Evolutionary conservation across 192 early-diverging fungal species (phyloP), one percentile per base, ranked within the genome.

Genomic region (Mycoemilia scoparia): DNA sequence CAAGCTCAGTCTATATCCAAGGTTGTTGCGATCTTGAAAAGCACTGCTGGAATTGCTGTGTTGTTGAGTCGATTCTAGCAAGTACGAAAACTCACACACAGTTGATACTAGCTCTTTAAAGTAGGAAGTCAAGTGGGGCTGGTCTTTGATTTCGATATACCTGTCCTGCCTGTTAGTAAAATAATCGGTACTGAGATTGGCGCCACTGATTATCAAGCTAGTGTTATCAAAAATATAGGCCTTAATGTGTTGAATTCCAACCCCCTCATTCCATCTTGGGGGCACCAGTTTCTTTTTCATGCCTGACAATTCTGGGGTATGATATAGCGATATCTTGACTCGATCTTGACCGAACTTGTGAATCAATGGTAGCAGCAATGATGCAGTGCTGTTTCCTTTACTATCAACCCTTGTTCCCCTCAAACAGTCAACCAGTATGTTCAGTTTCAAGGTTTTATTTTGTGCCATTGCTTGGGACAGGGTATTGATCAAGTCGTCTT

Each of bases 241-340:
- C 52, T 98, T 98, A 41, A 93, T 76, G 45, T 98, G 95, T 72
- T 86, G 79, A 41, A 98, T 55, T 0, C 89, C 95, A 55, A 93
- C 76, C 4, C 67, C 73, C 57, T 98, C 95, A 48, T 87, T 96
- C 43, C 87, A 89, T 26, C 95, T 42, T 43, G 69, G 74, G 14
- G 88, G 88, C 41, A 86, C 66, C 18, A 73, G 32, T 24, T 63
- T 55, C 43, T 84, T 85, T 27, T 74, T 50, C 24, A 75, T 2
- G 5, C 76, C 74, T 10, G 46, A 71, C n/a, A 83, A 55, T 41
- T 73, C 74, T 11, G 88, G 93, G 6, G 89, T 82, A 31, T 89
- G 79, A 57, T 93, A 98, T 41, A 92, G 60, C 4, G 73, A 69
- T 0, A 96, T 59, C 4, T 51, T 39, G 10, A 86, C 59, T 27